phyloP scores from a whole-genome alignment of 2,329 filamentous ascomycete genomes.

The Penicillium verrucosum region DNA sequence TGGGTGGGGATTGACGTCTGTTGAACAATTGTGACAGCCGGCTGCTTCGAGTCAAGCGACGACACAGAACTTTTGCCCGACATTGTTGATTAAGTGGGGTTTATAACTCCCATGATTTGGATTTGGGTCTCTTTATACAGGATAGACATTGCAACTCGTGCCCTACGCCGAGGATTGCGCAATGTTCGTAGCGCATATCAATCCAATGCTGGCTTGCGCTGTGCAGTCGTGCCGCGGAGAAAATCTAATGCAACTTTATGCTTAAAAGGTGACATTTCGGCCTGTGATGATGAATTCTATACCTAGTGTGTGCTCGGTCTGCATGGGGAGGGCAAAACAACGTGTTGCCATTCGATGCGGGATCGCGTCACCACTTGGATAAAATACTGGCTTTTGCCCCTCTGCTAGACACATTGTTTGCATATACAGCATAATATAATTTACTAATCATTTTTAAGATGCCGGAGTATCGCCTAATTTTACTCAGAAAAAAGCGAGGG shows the following conservation, averaged over 20 bases:
- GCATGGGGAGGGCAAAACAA: neutral
- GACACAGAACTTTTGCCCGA: neutral
- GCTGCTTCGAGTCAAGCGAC: neutral
- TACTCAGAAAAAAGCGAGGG: neutral
- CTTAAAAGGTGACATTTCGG: neutral
- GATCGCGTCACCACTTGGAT: neutral
- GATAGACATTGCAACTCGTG: neutral
- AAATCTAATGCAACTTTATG: neutral
- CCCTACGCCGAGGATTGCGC: slow-evolving; percentile 1
- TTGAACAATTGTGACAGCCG: neutral
- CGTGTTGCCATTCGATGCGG: neutral
- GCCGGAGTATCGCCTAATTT: neutral
- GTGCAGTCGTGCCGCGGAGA: neutral
- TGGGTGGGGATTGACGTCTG: neutral
- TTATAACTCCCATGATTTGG: neutral
- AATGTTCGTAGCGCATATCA: neutral
- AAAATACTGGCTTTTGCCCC: neutral
- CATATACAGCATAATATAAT: neutral
- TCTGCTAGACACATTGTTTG: neutral
- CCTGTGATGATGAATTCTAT: neutral
- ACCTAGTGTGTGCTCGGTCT: neutral
- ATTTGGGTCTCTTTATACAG: neutral
- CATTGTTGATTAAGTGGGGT: neutral
- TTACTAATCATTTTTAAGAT: neutral
- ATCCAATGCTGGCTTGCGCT: neutral